Evolutionary conservation across 2,329 filamentous ascomycete species (phyloP).

Genomic region (Pseudogymnoascus sp.): DNA sequence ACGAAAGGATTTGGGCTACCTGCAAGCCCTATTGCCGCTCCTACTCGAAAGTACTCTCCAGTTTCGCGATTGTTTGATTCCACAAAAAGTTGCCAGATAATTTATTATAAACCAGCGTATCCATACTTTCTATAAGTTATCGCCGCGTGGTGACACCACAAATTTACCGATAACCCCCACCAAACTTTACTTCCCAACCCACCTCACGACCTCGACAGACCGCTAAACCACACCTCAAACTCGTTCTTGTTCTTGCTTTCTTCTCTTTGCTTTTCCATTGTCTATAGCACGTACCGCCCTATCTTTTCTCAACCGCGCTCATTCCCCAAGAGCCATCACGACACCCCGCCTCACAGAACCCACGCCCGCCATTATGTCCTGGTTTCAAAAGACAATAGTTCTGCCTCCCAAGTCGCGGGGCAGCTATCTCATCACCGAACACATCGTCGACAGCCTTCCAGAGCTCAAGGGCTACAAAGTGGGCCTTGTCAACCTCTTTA

Average conservation of each 20-base stretch:
- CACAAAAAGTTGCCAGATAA: neutral
- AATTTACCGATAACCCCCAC: conserved; percentile 3
- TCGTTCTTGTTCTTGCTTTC: conserved; percentile 41
- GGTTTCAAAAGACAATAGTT: conserved; percentile 78
- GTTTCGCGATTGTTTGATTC: neutral
- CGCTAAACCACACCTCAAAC: neutral
- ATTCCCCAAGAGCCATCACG: conserved; percentile 26
- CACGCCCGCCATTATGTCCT: conserved; percentile 45
- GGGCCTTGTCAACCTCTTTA: conserved; percentile 78
- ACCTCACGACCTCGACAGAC: neutral
- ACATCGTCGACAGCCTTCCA: conserved; percentile 62
- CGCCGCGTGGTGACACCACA: neutral
- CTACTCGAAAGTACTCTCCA: conserved; percentile 17
- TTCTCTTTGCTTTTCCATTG: conserved; percentile 48
- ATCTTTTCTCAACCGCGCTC: conserved; percentile 31
- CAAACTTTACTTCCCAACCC: conserved; percentile 16
- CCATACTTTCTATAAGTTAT: neutral
- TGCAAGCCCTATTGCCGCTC: conserved; percentile 30
- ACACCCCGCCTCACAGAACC: conserved; percentile 17
- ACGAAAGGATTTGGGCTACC: neutral
- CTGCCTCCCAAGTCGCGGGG: conserved; percentile 72
- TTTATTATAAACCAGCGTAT: neutral
- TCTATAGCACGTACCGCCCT: conserved; percentile 42
- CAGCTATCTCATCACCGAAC: conserved; percentile 81
- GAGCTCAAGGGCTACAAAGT: conserved; percentile 79